Conservation (phyloP, 768 basidiomycete genomes). For the Candolleomyces aberdarensis region DNA sequence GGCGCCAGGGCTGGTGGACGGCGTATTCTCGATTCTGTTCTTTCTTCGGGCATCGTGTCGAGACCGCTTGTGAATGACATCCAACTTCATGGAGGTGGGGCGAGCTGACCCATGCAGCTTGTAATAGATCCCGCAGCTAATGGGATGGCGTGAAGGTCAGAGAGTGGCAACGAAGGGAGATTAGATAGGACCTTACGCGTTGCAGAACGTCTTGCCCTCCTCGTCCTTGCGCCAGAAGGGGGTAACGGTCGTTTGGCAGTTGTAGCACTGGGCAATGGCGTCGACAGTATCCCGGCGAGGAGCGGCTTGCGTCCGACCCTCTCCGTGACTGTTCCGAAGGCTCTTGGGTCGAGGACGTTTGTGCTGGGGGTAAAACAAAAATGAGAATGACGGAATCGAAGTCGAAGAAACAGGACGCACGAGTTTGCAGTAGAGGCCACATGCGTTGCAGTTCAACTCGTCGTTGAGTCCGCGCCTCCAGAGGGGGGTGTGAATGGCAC, state of each 20-base stretch:
- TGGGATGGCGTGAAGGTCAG: constrained; percentile 6
- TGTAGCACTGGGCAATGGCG: constrained; percentile 84
- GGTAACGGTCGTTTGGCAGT: constrained; percentile 86
- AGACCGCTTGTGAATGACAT: constrained; percentile 85
- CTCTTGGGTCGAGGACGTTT: constrained; percentile 87
- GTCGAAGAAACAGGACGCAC: constrained; percentile 37
- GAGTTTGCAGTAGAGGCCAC: constrained; percentile 83
- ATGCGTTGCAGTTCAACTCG: constrained; percentile 87
- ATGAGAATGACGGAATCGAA: constrained; percentile 11
- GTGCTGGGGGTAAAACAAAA: constrained; percentile 45
- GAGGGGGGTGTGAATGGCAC: constrained; percentile 83
- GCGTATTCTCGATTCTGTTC: constrained; percentile 54
- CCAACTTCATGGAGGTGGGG: constrained; percentile 89
- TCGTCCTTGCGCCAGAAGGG: constrained; percentile 91
- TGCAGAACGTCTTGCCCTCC: constrained; percentile 88
- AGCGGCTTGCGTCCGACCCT: constrained; percentile 60
- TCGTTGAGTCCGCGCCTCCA: constrained; percentile 87
- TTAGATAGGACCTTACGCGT: constrained; percentile 57
- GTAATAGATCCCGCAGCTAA: constrained; percentile 79
- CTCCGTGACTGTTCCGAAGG: constrained; percentile 76
- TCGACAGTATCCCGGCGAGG: constrained; percentile 72
- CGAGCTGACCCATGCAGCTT: constrained; percentile 84
- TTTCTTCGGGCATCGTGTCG: constrained; percentile 71
- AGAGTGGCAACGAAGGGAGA: constrained; percentile 3
- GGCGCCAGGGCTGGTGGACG: constrained; percentile 71